Conservation (phyloP, 148 eudicot genomes). For the Rhododendron vialii region DNA sequence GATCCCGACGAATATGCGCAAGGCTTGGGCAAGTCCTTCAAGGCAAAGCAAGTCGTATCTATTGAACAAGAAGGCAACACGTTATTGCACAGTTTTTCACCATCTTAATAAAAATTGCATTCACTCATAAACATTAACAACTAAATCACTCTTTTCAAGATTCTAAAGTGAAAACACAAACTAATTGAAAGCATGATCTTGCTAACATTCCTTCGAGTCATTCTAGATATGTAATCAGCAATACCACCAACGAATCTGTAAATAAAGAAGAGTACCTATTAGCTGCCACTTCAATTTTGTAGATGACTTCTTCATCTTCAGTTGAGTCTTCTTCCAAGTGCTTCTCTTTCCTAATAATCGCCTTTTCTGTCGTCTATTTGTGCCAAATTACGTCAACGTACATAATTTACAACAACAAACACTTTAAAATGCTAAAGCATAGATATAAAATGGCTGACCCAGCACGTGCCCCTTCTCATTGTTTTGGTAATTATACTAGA, state of each 20-base stretch:
- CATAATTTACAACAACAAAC: not conserved
- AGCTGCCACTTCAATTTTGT: slow-evolving; percentile 93
- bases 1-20: slow-evolving; percentile 65
- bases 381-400: not conserved
- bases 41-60: slow-evolving; percentile 98
- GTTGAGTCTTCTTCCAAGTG: slow-evolving; percentile 57
- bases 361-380: slow-evolving; percentile 84
- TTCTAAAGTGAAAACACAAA: not conserved
- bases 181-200: not conserved
- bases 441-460: not conserved
- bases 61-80: not conserved
- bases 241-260: not conserved
- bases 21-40: slow-evolving; percentile 83
- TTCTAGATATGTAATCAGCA: not conserved
- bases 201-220: not conserved
- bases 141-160: not conserved
- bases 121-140: not conserved
- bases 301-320: slow-evolving; percentile 77
- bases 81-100: not conserved
- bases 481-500: not conserved
- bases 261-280: slow-evolving; percentile 54
- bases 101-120: not conserved
- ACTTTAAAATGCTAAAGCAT: not conserved
- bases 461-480: not conserved
- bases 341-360: slow-evolving; percentile 81